Base-by-base conservation (phyloP, 1,284 basidiomycete genomes). In the Ceratobasidium sp. region DNA sequence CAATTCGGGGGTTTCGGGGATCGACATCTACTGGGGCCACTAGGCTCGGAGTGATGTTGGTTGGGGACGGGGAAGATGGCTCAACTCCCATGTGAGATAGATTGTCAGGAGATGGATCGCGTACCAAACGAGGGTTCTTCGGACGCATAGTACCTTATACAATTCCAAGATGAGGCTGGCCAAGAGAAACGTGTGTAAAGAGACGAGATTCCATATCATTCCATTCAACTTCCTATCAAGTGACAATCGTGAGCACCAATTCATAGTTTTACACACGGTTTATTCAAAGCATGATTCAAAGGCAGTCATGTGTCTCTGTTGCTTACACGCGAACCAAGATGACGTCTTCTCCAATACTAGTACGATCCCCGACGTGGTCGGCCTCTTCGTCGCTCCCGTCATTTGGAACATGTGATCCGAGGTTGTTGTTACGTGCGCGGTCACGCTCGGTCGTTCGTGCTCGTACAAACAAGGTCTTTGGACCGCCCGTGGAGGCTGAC, bases 371-470 rank as follows among this genome's bases (percentile, higher is more conserved):
- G 23, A 64, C 49, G 36, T 53, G 49, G 27, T 64, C 60, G 23
- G 60, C 49, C 36, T 64, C 60, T 42, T 64, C 60, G 36, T 64
- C 60, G 49, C 49, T 52, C 27, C 60, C 58, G 25, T 62, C 58
- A 30, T 62, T 62, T 6, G 58, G 58, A 4, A 62, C 47, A 25
- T 62, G 46, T 7, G 58, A 33, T 29, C 60, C 60, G 16, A 53
- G 9, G 21, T 27, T 53, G 19, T 8, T 41, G 30, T 52, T 64
- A 3, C 25, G 47, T 5, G 60, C 19, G 19, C 46, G 49, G 23
- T 64, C 60, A 21, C 60, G 60, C 23, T 64, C 60, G 1, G 60
- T 64, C 23, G 60, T 64, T 2, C 60, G 60, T 13, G 60, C 60
- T 27, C 49, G 47, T 3, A 64, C 60, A 44, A 64, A 64, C 23